Evolutionary conservation across 768 basidiomycete species (phyloP), one percentile per base, ranked within the genome.

Genomic region (Hysterangium stoloniferum): DNA sequence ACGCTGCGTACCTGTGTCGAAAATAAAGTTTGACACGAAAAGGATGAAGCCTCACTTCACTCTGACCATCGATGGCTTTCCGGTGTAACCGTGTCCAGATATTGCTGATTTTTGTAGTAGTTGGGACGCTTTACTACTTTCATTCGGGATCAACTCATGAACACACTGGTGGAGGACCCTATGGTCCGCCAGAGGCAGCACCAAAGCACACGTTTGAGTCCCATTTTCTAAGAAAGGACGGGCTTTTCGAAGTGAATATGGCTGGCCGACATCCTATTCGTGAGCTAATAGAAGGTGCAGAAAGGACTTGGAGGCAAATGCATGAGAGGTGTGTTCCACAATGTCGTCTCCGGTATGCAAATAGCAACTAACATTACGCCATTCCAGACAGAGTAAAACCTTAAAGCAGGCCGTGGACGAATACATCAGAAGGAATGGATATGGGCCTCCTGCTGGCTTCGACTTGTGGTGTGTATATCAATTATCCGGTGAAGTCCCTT

Each of bases 241-340:
- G 72, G 1, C 54, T 70, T 9, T 54, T 73, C 1, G 57, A 64
- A 32, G 64, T 69, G 29, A 66, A 71, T 54, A 63, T 62, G 32
- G 47, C 58, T 6, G 67, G 62, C 8, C 47, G 56, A 8, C 76
- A 78, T 59, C 76, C 76, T 3, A 69, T 78, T 33, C 33, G 4
- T 12, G 27, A 41, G n/a, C 38, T 51, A 13, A 41, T 51, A 15
- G 49, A 51, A 31, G 49, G 43, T 13, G 49, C 37, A n/a, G 41
- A 51, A 20, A 41, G 41, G 25, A 31, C 20, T 19, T 51, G 49
- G 49, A 31, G 32, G 17, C 20, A 40, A 13, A 28, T 51, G 38
- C 27, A 51, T 40, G 40, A 31, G 15, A 51, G 38, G 49, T 42
- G 31, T 8, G 49, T 40, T 31, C 20, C 28, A 31, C 9, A 2